Percentiles rank a stretch among this genome's conserved stretches.
Conservation (phyloP, 2,329 filamentous ascomycete species). For the Colletotrichum tabaci region DNA sequence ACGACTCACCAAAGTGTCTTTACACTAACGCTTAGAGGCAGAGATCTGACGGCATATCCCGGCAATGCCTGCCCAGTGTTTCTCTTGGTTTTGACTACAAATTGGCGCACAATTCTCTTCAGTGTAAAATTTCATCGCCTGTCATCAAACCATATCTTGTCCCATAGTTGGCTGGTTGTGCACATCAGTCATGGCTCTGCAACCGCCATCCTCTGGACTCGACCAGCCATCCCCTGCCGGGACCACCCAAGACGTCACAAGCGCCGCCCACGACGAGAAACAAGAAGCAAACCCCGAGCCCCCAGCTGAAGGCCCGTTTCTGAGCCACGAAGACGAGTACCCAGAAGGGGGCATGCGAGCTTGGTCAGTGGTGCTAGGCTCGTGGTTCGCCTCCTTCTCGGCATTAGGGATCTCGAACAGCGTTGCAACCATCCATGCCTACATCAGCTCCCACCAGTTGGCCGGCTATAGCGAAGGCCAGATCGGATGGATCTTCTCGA, state of each 20-base stretch:
- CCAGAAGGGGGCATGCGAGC: conserved; percentile 86
- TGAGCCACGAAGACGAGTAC: conserved; percentile 66
- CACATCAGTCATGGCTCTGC: background rate
- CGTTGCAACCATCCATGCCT: conserved; percentile 84
- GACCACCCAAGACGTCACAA: background rate
- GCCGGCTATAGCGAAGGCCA: conserved; percentile 75
- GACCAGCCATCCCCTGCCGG: background rate
- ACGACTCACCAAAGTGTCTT: background rate
- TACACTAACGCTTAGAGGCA: background rate
- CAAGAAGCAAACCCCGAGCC: too few species aligned
- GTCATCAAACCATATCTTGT: background rate
- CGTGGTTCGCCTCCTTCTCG: conserved; percentile 82
- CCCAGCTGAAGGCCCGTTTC: conserved; percentile 12
- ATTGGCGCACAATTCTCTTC: background rate
- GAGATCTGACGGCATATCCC: background rate
- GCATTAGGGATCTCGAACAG: conserved; percentile 85
- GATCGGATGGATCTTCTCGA: conserved; percentile 88
- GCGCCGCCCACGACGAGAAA: background rate
- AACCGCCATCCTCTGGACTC: too few species aligned
- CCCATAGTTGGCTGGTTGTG: background rate
- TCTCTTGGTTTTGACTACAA: background rate
- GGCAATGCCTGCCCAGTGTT: background rate
- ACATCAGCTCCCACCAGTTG: conserved; percentile 81
- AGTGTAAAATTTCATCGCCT: background rate
- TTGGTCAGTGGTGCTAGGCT: conserved; percentile 89